phyloP scores from a whole-genome alignment of 176 grass and related monocot genomes.

The Triticum monococcum region DNA sequence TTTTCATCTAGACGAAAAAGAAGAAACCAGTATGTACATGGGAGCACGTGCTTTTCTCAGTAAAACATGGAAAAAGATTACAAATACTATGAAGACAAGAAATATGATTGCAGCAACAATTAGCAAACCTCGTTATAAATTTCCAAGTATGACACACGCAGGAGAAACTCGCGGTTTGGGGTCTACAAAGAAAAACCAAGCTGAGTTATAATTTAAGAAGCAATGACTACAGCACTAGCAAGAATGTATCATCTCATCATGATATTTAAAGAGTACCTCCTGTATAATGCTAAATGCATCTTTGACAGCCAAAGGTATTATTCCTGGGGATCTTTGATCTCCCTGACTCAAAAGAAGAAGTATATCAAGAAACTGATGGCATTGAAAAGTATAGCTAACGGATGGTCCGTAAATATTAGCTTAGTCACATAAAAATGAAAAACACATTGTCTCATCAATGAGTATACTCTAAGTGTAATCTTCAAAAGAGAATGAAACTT shows the following conservation, averaged over 20 bases:
- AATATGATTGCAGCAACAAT: slow-evolving; percentile 1
- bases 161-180: slow-evolving; percentile 91
- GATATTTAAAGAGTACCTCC: slow-evolving; percentile 61
- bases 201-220: slow-evolving; percentile 17
- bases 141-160: slow-evolving; percentile 98
- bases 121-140: slow-evolving; percentile 97
- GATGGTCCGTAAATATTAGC: neutral
- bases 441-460: neutral
- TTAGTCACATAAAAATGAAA: slow-evolving; percentile 1
- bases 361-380: slow-evolving; percentile 30
- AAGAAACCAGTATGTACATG: too few species aligned
- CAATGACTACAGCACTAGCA: neutral
- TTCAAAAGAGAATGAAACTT: slow-evolving; percentile 25
- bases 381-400: slow-evolving; percentile 31
- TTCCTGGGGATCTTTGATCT: slow-evolving; percentile 99
- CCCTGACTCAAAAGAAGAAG: slow-evolving; percentile 58
- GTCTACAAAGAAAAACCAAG: slow-evolving; percentile 55
- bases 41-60: neutral
- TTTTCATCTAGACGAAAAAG: too few species aligned
- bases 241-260: neutral
- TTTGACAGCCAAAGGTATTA: slow-evolving; percentile 99
- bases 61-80: neutral
- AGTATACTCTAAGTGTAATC: slow-evolving; percentile 1
- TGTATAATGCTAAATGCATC: slow-evolving; percentile 99
- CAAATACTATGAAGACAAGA: slow-evolving; percentile 8